A percentile compares a stretch with the other conserved stretches of the same genome.
These are phyloP conservation scores for Lichtheimia ornata DNA, from an alignment of 371 early-diverging fungal genomes.

Conservation along the genomic window DNA sequence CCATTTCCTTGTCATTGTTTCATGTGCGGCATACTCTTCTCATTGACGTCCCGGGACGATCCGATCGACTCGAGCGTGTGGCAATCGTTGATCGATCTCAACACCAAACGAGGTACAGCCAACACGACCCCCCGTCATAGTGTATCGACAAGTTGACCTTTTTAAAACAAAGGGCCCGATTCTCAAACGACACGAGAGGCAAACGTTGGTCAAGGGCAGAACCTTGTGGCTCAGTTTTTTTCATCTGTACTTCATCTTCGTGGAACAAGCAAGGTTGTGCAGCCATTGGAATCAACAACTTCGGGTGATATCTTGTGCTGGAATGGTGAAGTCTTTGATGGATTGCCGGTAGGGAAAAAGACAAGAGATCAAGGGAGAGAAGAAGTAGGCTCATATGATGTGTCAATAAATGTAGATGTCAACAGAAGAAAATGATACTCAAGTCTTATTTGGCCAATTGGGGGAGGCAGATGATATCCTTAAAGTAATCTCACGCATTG, in stretches of 20 bases:
- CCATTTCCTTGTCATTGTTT: too few species aligned
- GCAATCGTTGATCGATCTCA: conserved; percentile 42
- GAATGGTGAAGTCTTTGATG: conserved; percentile 87
- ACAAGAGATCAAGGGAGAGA: not conserved
- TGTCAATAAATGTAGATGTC: conserved; percentile 22
- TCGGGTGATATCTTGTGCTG: conserved; percentile 68
- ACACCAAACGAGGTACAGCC: conserved; percentile 49
- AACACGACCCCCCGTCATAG: not conserved
- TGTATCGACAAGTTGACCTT: not conserved
- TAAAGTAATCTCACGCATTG: conserved; percentile 51
- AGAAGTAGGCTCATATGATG: not conserved
- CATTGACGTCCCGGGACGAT: conserved; percentile 17
- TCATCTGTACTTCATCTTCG: conserved; percentile 84
- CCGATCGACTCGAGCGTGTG: conserved; percentile 24
- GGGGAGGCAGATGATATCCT: conserved; percentile 25
- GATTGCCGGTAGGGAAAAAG: conserved; percentile 47
- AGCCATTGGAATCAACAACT: conserved; percentile 56
- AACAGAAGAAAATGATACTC: conserved; percentile 58
- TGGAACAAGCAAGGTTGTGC: conserved; percentile 62
- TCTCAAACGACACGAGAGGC: conserved; percentile 24
- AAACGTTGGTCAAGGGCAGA: too few species aligned
- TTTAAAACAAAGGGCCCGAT: conserved; percentile 45
- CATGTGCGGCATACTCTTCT: conserved; percentile 54
- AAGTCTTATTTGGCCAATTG: conserved; percentile 47
- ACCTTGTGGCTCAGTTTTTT: conserved; percentile 36